Percentiles rank a stretch among this genome's conserved stretches.
These are phyloP conservation scores for Dioscorea cayenensis DNA, from an alignment of 116 monocot genomes.

Conservation along the genomic window DNA sequence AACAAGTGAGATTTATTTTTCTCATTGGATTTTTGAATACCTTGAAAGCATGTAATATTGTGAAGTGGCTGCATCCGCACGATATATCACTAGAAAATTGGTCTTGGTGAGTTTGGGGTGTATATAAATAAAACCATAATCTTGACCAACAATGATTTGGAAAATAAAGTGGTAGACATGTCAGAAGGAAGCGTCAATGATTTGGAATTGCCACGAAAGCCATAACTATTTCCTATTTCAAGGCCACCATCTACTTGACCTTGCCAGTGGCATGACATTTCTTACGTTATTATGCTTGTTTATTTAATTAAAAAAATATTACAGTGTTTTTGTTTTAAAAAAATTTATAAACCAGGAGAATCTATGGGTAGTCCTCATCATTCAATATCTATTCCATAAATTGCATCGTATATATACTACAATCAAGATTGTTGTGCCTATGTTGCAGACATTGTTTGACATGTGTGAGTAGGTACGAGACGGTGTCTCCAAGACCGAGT, in stretches of 20 bases:
- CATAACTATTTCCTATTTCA: not conserved
- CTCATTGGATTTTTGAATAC: conserved; percentile 39
- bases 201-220: conserved; percentile 7
- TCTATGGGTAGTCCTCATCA: too few relatives aligned
- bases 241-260: not conserved
- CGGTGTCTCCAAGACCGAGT: too few relatives aligned
- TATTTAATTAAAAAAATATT: too few relatives aligned
- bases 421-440: too few relatives aligned
- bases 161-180: conserved; percentile 35
- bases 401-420: too few relatives aligned
- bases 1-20: conserved; percentile 39
- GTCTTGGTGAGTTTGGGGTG: conserved; percentile 36
- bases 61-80: conserved; percentile 25
- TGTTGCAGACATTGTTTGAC: too few relatives aligned
- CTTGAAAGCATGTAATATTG: conserved; percentile 38
- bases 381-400: too few relatives aligned
- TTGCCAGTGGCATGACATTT: not conserved
- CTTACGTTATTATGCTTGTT: not conserved
- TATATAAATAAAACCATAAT: conserved; percentile 39
- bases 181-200: conserved; percentile 15
- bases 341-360: too few relatives aligned
- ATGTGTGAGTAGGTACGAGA: too few relatives aligned
- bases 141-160: conserved; percentile 40
- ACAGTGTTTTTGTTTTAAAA: too few relatives aligned
- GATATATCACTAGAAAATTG: conserved; percentile 8